Conservation (phyloP, 169 alveolate genomes). For the Plasmodium vivax region DNA sequence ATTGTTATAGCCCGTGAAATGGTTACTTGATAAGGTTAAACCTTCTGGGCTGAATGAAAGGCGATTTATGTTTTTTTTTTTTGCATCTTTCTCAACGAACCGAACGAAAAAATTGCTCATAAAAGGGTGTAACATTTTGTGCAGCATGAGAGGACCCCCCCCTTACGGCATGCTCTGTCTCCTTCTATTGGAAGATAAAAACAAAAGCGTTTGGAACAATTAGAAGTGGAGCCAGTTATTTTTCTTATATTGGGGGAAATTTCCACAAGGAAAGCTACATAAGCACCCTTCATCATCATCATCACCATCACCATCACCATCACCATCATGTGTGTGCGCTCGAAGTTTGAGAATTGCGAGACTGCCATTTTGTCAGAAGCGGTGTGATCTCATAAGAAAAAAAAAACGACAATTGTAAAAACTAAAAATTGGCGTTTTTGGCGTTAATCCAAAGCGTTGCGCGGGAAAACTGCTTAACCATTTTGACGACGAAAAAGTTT, state of each 20-base stretch:
- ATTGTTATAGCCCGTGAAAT: neutral
- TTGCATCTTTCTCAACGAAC: neutral
- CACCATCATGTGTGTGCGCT: neutral
- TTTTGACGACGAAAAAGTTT: neutral
- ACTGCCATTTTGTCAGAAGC: neutral
- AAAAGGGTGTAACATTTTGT: neutral
- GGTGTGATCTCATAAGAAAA: neutral
- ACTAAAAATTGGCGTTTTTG: neutral
- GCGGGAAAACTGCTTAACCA: neutral
- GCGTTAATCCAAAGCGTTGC: neutral
- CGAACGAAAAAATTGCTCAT: neutral
- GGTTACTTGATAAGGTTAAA: neutral
- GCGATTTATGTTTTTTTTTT: neutral
- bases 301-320: neutral
- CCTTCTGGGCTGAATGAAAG: neutral
- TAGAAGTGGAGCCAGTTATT: neutral
- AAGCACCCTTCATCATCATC: too few relatives aligned
- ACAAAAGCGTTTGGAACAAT: neutral
- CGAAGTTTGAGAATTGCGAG: neutral
- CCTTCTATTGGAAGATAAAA: neutral
- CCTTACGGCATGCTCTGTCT: neutral
- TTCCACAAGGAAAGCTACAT: neutral
- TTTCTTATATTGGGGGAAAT: neutral
- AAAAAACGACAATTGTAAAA: neutral
- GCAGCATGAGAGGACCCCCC: neutral